Evolutionary conservation across 23 red algal genomes (phyloP), one percentile per base, ranked within the genome.

Genomic region (Gracilaria caudata): DNA sequence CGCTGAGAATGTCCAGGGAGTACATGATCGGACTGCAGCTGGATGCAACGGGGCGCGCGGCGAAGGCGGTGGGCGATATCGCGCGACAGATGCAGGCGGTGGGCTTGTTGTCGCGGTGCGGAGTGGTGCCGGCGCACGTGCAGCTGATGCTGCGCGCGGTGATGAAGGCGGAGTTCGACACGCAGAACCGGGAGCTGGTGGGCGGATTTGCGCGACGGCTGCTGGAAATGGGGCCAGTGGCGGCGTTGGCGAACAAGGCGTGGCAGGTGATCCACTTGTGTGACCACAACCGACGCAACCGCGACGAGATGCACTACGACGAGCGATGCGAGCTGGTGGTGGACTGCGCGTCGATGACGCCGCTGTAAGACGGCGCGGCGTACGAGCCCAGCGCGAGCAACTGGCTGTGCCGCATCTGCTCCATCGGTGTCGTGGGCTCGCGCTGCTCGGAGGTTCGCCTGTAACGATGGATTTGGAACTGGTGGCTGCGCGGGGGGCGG

Each of bases 231-330:
- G 70, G 49, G 51, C 93, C 97, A 23, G 58, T 64, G 24, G 60
- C 75, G 9, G 73, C 93, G 21, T 14, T 92, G 82, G 86, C 86
- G 29, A 54, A n/a, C 29, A 87, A 79, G 54, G 95, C 90, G 33
- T 79, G 86, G 21, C 94, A 98, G 84, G 81, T 98, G 78, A 93
- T 95, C n/a, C 78, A 90, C 56, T 55, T 92, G 60, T 98, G 95
- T 77, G 95, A 98, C 68, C 83, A 84, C 24, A 98, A 94, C 49
- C 82, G 55, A 82, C 76, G 43, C 30, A 93, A 97, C 82, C 75
- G 77, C 51, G 34, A 59, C 3, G 86, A 95, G 35, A 32, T 87
- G n/a, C 57, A 93, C 40, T 97, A 86, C 43, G 95, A 97, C 34
- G 95, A 97, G 26, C 40, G 78, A 2, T 53, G 79, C 29, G 78